phyloP scores from a whole-genome alignment of 1,284 basidiomycete species.

The Pisolithus thermaeus region DNA sequence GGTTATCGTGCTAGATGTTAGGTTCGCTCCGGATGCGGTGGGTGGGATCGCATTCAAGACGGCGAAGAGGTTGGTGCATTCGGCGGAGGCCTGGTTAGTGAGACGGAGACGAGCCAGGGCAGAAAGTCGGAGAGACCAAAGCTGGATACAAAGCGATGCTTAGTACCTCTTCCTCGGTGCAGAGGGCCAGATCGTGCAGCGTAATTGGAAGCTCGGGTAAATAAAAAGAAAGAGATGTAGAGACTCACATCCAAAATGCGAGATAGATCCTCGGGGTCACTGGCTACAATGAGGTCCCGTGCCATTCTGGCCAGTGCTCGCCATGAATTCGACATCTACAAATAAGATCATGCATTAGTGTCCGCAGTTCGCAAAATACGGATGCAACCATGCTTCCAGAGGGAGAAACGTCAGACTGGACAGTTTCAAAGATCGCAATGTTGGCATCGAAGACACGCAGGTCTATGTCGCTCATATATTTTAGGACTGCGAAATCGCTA shows the following conservation, averaged over 20 bases:
- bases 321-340: slow-evolving; percentile 80
- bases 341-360: neutral
- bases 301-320: slow-evolving; percentile 73
- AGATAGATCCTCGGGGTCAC: slow-evolving; percentile 59
- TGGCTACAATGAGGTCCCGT: slow-evolving; percentile 62
- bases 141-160: slow-evolving; percentile 32
- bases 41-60: slow-evolving; percentile 52
- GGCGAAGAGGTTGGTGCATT: slow-evolving; percentile 75
- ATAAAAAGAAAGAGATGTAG: neutral
- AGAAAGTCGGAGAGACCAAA: slow-evolving; percentile 78
- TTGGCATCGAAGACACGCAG: neutral
- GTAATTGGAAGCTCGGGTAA: neutral
- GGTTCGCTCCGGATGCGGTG: slow-evolving; percentile 38
- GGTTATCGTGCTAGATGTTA: neutral
- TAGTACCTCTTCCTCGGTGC: neutral
- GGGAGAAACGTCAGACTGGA: neutral
- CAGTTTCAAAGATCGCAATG: neutral
- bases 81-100: slow-evolving; percentile 74
- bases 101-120: slow-evolving; percentile 72
- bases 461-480: slow-evolving; percentile 13
- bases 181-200: neutral
- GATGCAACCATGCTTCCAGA: neutral
- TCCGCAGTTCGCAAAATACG: neutral
- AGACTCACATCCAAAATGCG: slow-evolving; percentile 60
- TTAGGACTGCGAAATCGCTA: slow-evolving; percentile 12